phyloP scores from a whole-genome alignment of 768 basidiomycete genomes.

The Panaeolus papilionaceus region DNA sequence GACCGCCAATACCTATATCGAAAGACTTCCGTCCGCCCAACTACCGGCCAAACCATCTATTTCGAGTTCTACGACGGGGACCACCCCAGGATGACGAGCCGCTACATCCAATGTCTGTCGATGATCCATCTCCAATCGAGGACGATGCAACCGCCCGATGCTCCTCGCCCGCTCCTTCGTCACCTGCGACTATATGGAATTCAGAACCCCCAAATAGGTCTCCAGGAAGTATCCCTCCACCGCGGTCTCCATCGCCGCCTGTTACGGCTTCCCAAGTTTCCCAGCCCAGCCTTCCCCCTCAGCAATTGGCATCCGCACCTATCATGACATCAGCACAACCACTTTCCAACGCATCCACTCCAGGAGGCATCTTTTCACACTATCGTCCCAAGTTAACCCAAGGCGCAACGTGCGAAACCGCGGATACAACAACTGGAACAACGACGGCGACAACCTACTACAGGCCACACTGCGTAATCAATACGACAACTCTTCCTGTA shows the following conservation, averaged over 20 bases:
- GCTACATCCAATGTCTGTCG: background rate
- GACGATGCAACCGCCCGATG: background rate
- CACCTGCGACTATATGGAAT: background rate
- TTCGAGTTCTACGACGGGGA: slow-evolving; percentile 4
- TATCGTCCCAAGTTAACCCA: background rate
- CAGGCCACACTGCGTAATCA: background rate
- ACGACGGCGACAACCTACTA: background rate
- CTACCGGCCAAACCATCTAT: background rate
- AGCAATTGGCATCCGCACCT: background rate
- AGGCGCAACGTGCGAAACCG: background rate
- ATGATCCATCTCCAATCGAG: background rate
- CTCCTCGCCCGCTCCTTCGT: background rate
- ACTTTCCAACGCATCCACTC: background rate
- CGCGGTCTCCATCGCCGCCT: too few relatives aligned
- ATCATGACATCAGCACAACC: background rate
- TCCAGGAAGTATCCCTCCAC: background rate
- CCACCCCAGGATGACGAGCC: background rate
- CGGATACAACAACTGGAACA: background rate
- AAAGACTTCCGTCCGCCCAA: background rate
- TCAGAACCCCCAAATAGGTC: background rate
- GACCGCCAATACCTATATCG: background rate
- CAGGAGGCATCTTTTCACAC: background rate
- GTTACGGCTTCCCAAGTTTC: background rate
- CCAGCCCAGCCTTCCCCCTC: background rate
- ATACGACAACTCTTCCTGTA: background rate